These are phyloP conservation scores for Trichophyton schoenleinii DNA, from an alignment of 2,329 filamentous ascomycete species.

Conservation along the genomic window DNA sequence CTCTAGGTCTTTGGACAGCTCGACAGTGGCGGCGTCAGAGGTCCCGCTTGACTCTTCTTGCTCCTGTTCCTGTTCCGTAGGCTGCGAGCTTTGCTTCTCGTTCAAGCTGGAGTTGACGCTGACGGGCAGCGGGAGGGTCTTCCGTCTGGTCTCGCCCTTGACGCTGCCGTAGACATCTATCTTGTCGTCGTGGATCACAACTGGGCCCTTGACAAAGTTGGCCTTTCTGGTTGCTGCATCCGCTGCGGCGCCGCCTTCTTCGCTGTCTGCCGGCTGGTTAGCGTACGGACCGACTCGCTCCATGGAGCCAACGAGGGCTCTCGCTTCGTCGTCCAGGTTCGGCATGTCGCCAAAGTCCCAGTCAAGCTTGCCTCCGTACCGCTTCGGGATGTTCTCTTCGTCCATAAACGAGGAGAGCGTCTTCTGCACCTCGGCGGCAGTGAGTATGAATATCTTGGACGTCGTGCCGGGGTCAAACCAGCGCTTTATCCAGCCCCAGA, in stretches of 20 bases:
- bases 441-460: conserved; percentile 90
- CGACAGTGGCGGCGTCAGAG: conserved; percentile 17
- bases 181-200: conserved; percentile 71
- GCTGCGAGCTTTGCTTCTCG: background rate
- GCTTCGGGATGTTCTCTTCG: conserved; percentile 67
- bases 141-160: conserved; percentile 10
- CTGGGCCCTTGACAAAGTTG: conserved; percentile 30
- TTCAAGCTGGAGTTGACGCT: background rate
- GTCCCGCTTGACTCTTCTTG: background rate
- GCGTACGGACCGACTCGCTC: conserved; percentile 17
- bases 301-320: conserved; percentile 22
- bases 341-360: conserved; percentile 68
- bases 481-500: conserved; percentile 85
- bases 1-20: conserved; percentile 25
- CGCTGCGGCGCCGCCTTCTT: background rate
- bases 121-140: conserved; percentile 5
- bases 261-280: conserved; percentile 16
- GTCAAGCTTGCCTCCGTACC: conserved; percentile 77
- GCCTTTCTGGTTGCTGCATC: conserved; percentile 5
- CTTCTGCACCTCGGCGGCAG: conserved; percentile 56
- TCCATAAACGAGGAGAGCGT: conserved; percentile 76
- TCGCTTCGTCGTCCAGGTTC: conserved; percentile 48
- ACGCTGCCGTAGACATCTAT: conserved; percentile 60
- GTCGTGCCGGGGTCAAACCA: conserved; percentile 93
- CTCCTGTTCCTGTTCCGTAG: background rate